Evolutionary conservation across 2,329 filamentous ascomycete genomes (phyloP).

Genomic region (Botrytis medusae): DNA sequence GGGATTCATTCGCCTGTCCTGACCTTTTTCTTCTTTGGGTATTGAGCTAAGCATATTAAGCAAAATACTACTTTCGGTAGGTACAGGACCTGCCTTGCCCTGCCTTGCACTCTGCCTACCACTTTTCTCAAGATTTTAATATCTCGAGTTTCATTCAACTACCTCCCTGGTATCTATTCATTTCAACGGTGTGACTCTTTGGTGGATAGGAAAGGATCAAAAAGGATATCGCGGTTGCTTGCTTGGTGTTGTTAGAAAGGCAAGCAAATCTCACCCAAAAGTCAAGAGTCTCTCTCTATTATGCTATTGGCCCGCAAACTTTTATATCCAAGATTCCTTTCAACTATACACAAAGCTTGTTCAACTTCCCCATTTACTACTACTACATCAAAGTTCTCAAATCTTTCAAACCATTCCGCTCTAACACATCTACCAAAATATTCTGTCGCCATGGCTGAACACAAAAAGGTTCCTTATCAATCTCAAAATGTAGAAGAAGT

Average conservation of each 20-base stretch:
- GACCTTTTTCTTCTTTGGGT: background rate
- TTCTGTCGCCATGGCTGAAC: slow-evolving; percentile 50
- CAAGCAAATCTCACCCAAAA: background rate
- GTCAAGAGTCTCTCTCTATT: background rate
- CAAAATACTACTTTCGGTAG: background rate
- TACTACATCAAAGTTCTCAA: background rate
- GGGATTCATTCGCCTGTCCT: background rate
- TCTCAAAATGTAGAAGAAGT: slow-evolving; percentile 71
- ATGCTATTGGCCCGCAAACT: background rate
- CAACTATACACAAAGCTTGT: background rate
- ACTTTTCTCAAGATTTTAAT: background rate
- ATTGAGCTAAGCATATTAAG: background rate
- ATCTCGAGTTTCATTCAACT: background rate
- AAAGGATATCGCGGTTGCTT: background rate
- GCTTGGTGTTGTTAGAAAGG: background rate
- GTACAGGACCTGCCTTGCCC: background rate
- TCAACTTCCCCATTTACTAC: background rate
- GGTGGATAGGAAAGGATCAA: background rate
- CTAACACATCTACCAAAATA: background rate
- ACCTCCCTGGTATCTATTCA: background rate
- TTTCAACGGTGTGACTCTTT: slow-evolving; percentile 1
- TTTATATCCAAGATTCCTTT: background rate
- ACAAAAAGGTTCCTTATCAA: slow-evolving; percentile 57
- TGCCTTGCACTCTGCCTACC: background rate
- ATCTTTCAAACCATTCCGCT: background rate